These are phyloP conservation scores for Chamaecyparis obtusa DNA, from an alignment of 75 land plant genomes.

Conservation along the genomic window DNA sequence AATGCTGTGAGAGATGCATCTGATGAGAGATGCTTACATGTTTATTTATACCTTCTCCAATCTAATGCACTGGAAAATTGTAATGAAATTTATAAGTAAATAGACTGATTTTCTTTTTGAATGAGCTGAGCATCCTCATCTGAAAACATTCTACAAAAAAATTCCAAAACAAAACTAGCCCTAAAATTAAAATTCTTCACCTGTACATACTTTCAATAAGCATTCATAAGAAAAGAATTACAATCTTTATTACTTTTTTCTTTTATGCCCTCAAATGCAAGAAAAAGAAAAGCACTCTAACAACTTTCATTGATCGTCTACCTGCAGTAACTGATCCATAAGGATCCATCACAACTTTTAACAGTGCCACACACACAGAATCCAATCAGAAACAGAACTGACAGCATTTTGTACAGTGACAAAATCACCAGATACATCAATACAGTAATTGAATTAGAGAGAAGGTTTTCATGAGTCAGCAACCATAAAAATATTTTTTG, in stretches of 20 bases:
- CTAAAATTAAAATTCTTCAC: background rate
- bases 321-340: too few relatives aligned
- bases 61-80: background rate
- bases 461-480: too few relatives aligned
- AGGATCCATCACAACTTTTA: too few relatives aligned
- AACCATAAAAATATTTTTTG: too few relatives aligned
- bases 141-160: background rate
- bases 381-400: too few relatives aligned
- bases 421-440: too few relatives aligned
- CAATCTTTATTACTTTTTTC: background rate
- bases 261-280: background rate
- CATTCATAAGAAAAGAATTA: background rate
- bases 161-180: background rate
- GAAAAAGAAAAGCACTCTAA: background rate
- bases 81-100: background rate
- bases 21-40: background rate
- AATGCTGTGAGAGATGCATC: background rate
- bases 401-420: too few relatives aligned
- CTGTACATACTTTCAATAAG: background rate
- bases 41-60: background rate
- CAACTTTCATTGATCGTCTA: background rate
- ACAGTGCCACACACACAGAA: too few relatives aligned
- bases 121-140: background rate
- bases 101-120: background rate
- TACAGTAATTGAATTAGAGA: too few relatives aligned